Conservation (phyloP, 1,139 yeast species). For the Magnusiomyces suaveolens region DNA sequence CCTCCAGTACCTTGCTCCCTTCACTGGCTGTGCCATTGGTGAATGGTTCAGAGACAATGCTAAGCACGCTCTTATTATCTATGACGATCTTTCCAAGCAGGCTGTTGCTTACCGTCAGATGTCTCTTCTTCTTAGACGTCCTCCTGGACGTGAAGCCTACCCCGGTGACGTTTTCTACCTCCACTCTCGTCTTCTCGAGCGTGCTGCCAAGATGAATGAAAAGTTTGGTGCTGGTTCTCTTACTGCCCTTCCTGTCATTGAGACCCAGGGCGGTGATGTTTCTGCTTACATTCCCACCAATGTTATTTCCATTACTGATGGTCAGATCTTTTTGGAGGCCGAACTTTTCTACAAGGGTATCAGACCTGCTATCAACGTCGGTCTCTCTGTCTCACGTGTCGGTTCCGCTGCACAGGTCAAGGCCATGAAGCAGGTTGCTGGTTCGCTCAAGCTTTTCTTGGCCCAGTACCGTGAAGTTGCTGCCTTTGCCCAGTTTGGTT, state of each 20-base stretch:
- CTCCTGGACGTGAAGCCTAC: slow-evolving; percentile 96
- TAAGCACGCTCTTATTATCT: slow-evolving; percentile 92
- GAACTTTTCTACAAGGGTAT: slow-evolving; percentile 99
- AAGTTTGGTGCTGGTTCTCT: slow-evolving; percentile 86
- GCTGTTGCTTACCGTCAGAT: slow-evolving; percentile 99
- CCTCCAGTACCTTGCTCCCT: slow-evolving; percentile 98
- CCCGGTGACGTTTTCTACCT: slow-evolving; percentile 96
- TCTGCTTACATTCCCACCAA: slow-evolving; percentile 96
- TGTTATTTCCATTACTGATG: slow-evolving; percentile 95
- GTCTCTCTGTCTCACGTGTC: slow-evolving; percentile 99
- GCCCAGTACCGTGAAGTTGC: slow-evolving; percentile 99
- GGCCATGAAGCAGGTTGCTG: slow-evolving; percentile 99
- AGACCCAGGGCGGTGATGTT: slow-evolving; percentile 99
- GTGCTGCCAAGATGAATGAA: slow-evolving; percentile 96
- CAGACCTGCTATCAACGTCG: slow-evolving; percentile 99
- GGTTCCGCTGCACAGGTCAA: slow-evolving; percentile 99
- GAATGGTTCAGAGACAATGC: slow-evolving; percentile 99
- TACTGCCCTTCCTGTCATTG: slow-evolving; percentile 93
- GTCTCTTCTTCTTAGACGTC: slow-evolving; percentile 94
- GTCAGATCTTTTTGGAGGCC: slow-evolving; percentile 98
- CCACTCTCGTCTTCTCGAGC: slow-evolving; percentile 91
- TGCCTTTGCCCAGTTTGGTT: slow-evolving; percentile 99
- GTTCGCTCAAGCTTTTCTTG: slow-evolving; percentile 98
- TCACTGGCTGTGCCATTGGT: slow-evolving; percentile 99
- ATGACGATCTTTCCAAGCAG: slow-evolving; percentile 97